Evolutionary conservation across 2,329 filamentous ascomycete genomes (phyloP), one percentile per base, ranked within the genome.

Genomic region (Aspergillus proliferans): DNA sequence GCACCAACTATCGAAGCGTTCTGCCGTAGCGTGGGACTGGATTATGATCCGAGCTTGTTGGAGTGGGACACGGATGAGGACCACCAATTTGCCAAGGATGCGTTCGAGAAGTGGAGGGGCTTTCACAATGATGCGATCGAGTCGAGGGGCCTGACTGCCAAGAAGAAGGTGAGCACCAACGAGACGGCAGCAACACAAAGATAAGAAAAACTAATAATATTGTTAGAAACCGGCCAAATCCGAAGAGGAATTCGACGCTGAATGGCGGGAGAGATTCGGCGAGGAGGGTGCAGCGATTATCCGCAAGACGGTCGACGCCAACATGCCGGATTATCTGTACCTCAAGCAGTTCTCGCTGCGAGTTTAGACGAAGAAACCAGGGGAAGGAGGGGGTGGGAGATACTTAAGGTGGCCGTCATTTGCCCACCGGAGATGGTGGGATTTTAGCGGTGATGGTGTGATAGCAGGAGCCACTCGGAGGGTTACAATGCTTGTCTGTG

Each of bases 91-190:
- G 92, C 91, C 3, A 77, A 79, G 57, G 78, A 82, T 54, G 84
- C 84, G 15, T 97, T 97, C 72, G 89, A 91, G 72, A 97, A 98
- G 75, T 97, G 93, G 93, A 87, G 84, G 58, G 93, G 93, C 9
- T 97, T 95, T 74, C 93, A 97, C 68, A 87, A 97, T 58, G 93
- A 97, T 75, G 93, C 90, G 12, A 88, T 97, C 59, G 77, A 87
- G 58, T 95, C 88, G 64, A 85, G 79, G 34, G 84, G 83, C 53
- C 74, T 98, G 61, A 85, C 85, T 65, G 82, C 87, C 4, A 65
- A 73, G 54, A 48, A 54, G 46, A 71, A 74, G 52, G 74, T 76
- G 67, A 65, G 72, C 53, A 10, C 14, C 22, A 36, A 48, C 61
- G 47, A 50, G 52, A 50, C 46, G 48, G 33, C 36, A 47, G 47